These are phyloP conservation scores for Coprinopsis strossmayeri DNA, from an alignment of 768 basidiomycete genomes.

Conservation along the genomic window DNA sequence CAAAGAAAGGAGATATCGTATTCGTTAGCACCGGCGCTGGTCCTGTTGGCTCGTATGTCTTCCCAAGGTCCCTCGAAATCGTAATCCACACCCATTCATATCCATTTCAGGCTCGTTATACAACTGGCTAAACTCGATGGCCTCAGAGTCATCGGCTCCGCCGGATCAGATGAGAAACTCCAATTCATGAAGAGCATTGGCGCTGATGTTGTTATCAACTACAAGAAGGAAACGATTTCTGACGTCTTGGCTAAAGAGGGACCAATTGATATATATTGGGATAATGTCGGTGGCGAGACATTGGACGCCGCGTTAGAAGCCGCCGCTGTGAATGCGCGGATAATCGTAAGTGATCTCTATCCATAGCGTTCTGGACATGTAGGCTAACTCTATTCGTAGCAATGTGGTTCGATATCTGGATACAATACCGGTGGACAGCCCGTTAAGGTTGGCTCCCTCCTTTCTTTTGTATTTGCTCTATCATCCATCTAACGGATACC, in stretches of 20 bases:
- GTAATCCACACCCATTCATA: too few relatives aligned
- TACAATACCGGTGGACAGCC: conserved; percentile 27
- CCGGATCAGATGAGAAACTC: conserved; percentile 59
- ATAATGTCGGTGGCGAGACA: conserved; percentile 44
- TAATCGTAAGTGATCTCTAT: conserved; percentile 27
- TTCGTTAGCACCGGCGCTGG: too few relatives aligned
- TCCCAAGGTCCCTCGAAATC: too few relatives aligned
- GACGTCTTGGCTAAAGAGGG: conserved; percentile 45
- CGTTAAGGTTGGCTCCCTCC: conserved; percentile 18
- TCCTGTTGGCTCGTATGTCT: too few relatives aligned
- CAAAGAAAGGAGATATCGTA: too few relatives aligned
- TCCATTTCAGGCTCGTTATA: too few relatives aligned
- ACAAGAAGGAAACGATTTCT: conserved; percentile 42
- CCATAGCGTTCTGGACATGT: background rate
- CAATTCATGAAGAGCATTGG: conserved; percentile 43
- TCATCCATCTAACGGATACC: too few relatives aligned
- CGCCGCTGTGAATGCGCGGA: conserved; percentile 31
- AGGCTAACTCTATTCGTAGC: conserved; percentile 18
- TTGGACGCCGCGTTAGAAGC: conserved; percentile 27
- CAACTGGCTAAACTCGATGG: conserved; percentile 15
- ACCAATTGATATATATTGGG: conserved; percentile 36
- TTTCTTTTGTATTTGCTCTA: background rate
- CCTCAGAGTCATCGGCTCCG: conserved; percentile 53
- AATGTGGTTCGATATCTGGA: conserved; percentile 35
- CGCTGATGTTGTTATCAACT: conserved; percentile 56